Percentiles rank a stretch among this genome's conserved stretches.
These are phyloP conservation scores for Calocera cornea DNA, from an alignment of 768 basidiomycete species.

Conservation along the genomic window DNA sequence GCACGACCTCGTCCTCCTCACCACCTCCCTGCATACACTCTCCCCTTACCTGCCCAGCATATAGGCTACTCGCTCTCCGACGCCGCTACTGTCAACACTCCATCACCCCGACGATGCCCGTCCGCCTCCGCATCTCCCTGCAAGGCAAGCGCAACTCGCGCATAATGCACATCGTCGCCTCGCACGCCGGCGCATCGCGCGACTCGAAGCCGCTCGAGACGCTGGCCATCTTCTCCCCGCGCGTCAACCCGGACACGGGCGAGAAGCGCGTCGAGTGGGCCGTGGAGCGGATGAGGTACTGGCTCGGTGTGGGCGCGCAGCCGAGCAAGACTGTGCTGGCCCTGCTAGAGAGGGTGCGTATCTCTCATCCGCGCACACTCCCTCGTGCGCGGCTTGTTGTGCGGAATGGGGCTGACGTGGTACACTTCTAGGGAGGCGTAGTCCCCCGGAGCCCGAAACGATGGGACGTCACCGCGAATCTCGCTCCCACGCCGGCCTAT, in stretches of 20 bases:
- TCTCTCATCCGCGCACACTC: background rate
- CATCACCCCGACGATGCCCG: slow-evolving; percentile 40
- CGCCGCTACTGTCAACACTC: too few species aligned
- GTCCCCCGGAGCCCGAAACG: background rate
- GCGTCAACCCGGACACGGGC: slow-evolving; percentile 31
- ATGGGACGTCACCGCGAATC: background rate
- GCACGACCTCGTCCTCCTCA: too few species aligned
- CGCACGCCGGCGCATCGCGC: slow-evolving; percentile 53
- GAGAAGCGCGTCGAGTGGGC: slow-evolving; percentile 70
- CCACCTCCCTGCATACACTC: too few species aligned
- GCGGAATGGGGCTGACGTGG: background rate
- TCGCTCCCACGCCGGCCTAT: background rate
- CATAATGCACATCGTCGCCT: slow-evolving; percentile 75
- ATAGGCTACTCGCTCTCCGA: too few species aligned
- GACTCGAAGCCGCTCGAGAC: slow-evolving; percentile 80
- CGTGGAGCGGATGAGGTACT: slow-evolving; percentile 76
- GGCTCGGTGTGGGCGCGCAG: slow-evolving; percentile 72
- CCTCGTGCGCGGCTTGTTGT: too few species aligned
- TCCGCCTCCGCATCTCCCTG: slow-evolving; percentile 74
- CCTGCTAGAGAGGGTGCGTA: slow-evolving; percentile 63
- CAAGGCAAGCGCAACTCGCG: slow-evolving; percentile 63
- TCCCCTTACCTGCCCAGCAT: too few species aligned
- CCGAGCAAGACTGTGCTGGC: slow-evolving; percentile 67
- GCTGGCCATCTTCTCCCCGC: slow-evolving; percentile 73
- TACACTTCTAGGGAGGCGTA: background rate